Evolutionary conservation across 2,329 filamentous ascomycete genomes (phyloP).

Genomic region (Periconia digitata): DNA sequence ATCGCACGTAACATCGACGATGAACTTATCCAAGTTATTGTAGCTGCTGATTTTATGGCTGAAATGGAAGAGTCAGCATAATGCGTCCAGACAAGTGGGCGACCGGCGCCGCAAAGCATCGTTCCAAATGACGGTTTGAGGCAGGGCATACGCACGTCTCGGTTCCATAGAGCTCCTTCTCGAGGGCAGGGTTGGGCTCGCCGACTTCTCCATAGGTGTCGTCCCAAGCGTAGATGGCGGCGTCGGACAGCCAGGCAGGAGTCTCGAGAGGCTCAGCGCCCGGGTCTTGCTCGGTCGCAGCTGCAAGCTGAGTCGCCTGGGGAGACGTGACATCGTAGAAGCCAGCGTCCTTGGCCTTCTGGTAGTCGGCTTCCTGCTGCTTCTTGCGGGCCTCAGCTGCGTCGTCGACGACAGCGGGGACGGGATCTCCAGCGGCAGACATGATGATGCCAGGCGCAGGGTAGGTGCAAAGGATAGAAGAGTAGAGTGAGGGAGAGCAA

Average conservation of each 20-base stretch:
- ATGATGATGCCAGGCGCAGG: constrained; percentile 10
- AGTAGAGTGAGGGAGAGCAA: not conserved
- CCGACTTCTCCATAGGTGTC: constrained; percentile 87
- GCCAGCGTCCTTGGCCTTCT: constrained; percentile 26
- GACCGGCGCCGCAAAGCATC: too few relatives aligned
- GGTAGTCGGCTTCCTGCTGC: constrained; percentile 26
- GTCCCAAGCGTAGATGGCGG: constrained; percentile 77
- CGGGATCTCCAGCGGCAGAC: constrained; percentile 18
- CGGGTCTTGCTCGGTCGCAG: constrained; percentile 30
- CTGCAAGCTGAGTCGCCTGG: too few relatives aligned
- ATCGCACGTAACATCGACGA: constrained; percentile 54
- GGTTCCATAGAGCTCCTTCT: constrained; percentile 76
- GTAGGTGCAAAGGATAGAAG: not conserved
- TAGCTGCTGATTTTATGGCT: constrained; percentile 69
- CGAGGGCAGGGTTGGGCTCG: constrained; percentile 69
- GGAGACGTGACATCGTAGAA: not conserved
- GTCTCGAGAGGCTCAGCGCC: constrained; percentile 25
- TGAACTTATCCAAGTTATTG: too few relatives aligned
- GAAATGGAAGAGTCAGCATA: too few relatives aligned
- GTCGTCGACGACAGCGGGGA: constrained; percentile 15
- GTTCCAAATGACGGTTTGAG: too few relatives aligned
- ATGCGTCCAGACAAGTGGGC: too few relatives aligned
- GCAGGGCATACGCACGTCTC: too few relatives aligned
- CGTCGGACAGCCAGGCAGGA: constrained; percentile 55
- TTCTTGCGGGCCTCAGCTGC: constrained; percentile 18